A percentile compares a stretch with the other conserved stretches of the same genome.
Conservation (phyloP, 345 rosid genomes). For the Moricandia arvensis region DNA sequence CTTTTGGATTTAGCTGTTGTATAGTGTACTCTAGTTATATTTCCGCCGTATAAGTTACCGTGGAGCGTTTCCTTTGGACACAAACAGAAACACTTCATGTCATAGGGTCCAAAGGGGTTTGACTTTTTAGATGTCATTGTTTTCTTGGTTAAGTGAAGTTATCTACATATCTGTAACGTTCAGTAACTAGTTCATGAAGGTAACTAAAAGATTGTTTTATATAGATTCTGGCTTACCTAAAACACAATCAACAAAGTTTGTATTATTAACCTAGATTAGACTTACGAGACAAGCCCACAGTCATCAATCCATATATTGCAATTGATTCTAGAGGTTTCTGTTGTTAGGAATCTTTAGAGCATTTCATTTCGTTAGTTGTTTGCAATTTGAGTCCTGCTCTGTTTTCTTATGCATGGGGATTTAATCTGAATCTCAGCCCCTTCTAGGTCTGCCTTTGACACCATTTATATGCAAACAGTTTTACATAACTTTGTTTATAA, state of each 20-base stretch:
- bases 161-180: not conserved
- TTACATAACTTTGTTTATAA: not conserved
- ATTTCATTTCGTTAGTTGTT: not conserved
- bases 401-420: not conserved
- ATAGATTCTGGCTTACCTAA: not conserved
- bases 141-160: constrained; percentile 6
- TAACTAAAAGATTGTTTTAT: not conserved
- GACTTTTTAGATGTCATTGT: not conserved
- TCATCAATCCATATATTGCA: not conserved
- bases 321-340: not conserved
- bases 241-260: not conserved
- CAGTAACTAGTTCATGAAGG: not conserved
- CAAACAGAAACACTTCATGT: not conserved
- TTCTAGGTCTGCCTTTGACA: too few relatives aligned
- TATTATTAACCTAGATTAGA: not conserved
- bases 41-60: not conserved
- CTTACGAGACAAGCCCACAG: not conserved
- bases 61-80: not conserved
- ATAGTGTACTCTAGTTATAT: not conserved
- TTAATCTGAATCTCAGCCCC: not conserved
- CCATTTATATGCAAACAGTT: not conserved
- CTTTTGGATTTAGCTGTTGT: not conserved
- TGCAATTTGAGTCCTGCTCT: not conserved
- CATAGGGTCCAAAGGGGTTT: not conserved
- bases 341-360: not conserved